A percentile compares a stretch with the other conserved stretches of the same genome.
Evolutionary conservation across 148 eudicot species (phyloP).

Genomic region (Gaultheria prostrata): DNA sequence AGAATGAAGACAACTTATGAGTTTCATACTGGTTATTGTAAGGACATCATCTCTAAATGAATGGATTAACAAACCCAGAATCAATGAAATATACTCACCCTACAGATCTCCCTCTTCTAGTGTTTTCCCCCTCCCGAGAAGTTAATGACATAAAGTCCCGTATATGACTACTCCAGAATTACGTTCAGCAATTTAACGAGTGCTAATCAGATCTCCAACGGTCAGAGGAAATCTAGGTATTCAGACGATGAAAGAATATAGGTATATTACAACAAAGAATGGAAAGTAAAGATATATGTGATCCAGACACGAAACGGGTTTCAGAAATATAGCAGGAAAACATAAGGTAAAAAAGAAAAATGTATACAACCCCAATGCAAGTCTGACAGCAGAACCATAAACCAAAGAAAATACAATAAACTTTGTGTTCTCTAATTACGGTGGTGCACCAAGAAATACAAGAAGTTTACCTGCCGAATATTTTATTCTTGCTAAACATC

Average conservation of each 20-base stretch:
- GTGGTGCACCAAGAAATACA: not conserved
- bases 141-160: not conserved
- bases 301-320: not conserved
- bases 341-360: not conserved
- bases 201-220: not conserved
- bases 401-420: conserved; percentile 13
- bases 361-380: conserved; percentile 11
- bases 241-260: not conserved
- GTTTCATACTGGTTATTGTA: not conserved
- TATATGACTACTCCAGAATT: not conserved
- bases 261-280: not conserved
- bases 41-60: not conserved
- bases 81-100: not conserved
- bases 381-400: conserved; percentile 4
- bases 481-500: conserved; percentile 6
- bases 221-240: not conserved
- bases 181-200: not conserved
- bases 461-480: conserved; percentile 8
- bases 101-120: not conserved
- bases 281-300: not conserved
- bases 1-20: not conserved
- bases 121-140: not conserved
- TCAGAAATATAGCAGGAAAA: not conserved
- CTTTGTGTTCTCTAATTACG: not conserved
- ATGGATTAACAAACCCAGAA: not conserved